Evolutionary conservation across 768 basidiomycete species (phyloP), one percentile per base, ranked within the genome.

Genomic region (Harrya chromipes): DNA sequence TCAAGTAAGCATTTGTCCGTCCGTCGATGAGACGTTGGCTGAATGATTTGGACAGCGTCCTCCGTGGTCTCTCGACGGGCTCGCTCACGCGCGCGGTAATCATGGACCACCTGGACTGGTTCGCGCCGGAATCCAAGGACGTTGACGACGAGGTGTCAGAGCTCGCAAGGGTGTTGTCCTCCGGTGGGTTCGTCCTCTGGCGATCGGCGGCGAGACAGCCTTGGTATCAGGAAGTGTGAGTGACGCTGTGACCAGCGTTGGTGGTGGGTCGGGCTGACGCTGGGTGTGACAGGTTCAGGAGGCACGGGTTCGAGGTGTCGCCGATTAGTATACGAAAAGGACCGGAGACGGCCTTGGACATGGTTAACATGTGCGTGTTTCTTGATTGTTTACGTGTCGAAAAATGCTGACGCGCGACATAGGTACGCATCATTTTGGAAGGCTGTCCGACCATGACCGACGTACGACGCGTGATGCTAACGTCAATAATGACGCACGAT

Each of bases 61-160:
- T 79, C 12, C 64, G 57, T 20, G 77, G 75, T 11, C 70, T 79
- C 16, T 67, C 65, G 1, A 54, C 67, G n/a, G 68, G 68, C 27
- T 78, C 78, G 7, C 70, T 86, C 39, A 86, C 83, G 29, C 78
- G 82, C 23, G 78, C 79, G 11, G 75, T 87, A 24, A 72, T 87
- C 49, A 87, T 87, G 86, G 86, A 88, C 63, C 81, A 82, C 42
- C 72, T 85, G 42, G 83, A 84, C 55, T 81, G 78, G 74, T 79
- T 81, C 45, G 55, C 73, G 0, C 79, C 80, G 0, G 73, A 75
- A 4, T 70, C 76, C 14, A 63, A 65, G 42, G 75, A 77, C 34
- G 68, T 72, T 1, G 76, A 81, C 31, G 73, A 76, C 31, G 84
- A 87, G 60, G 72, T 84, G 17, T 23, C 20, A 1, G 77, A 84